Base-by-base conservation (phyloP, 768 basidiomycete species). In the Phylloporus sp. region DNA sequence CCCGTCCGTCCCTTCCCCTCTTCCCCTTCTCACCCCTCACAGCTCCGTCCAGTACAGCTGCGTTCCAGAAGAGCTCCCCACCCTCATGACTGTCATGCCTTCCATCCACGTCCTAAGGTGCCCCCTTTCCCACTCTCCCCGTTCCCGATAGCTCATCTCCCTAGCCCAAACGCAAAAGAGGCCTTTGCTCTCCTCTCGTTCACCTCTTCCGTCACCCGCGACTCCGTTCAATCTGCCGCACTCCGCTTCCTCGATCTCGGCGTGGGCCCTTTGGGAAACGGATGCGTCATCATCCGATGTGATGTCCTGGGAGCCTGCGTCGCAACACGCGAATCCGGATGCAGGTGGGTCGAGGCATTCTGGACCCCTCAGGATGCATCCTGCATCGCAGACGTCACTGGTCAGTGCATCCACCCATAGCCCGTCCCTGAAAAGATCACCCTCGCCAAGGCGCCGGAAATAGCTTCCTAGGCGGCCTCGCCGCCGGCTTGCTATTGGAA, bases 101-200 rank as follows among this genome's bases (percentile, higher is more conserved):
- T 67, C 66, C 20, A 74, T 94, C 41, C 65, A 74, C 27, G 74
- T 94, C 24, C 68, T 95, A 23, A 91, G 88, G 82, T 85, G 54
- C 66, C 20, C 38, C 23, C 34, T 17, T 22, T 4, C 8, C 46
- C 8, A 40, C 0, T n/a, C 41, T 39, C 13, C 23, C 24, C 40
- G 10, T 36, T 21, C 34, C 43, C 24, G 41, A 21, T 20, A 2
- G 18, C 59, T 49, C 45, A 53, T 13, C 2, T 44, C 37, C 31
- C 40, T 17, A 90, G 90, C 54, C 91, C 91, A 3, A 94, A 95
- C 59, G 89, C 91, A 18, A 81, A 86, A 54, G 91, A 95, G 62
- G 90, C 89, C 0, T 69, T 87, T 23, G 66, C 71, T 4, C 69
- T 92, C 6, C 75, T 92, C 28, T 81, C 82, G 2, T 71, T 80